A percentile compares a stretch with the other conserved stretches of the same genome.
phyloP scores from a whole-genome alignment of 2,329 filamentous ascomycete genomes.

The Fonsecaea nubica region DNA sequence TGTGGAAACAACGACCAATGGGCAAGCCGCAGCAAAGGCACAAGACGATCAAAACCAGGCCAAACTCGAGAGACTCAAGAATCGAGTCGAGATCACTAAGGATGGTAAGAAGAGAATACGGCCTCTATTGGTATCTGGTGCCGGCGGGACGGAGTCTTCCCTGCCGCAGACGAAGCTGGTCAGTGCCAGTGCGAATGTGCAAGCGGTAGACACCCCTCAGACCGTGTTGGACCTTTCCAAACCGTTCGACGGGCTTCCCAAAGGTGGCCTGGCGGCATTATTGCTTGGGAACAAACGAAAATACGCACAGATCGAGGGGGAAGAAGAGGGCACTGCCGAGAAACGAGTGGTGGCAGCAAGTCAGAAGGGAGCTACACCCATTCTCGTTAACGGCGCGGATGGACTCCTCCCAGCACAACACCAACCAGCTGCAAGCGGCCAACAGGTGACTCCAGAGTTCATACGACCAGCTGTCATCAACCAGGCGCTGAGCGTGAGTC shows the following conservation, averaged over 20 bases:
- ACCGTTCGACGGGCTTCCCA: slow-evolving; percentile 89
- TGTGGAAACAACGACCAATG: slow-evolving; percentile 37
- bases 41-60: slow-evolving; percentile 62
- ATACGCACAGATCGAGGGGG: slow-evolving; percentile 72
- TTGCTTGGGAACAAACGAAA: slow-evolving; percentile 94
- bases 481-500: slow-evolving; percentile 79
- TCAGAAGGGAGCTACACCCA: slow-evolving; percentile 72
- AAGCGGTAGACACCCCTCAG: slow-evolving; percentile 64
- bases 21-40: slow-evolving; percentile 38
- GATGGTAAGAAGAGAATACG: slow-evolving; percentile 97
- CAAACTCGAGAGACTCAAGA: slow-evolving; percentile 76
- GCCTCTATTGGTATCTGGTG: slow-evolving; percentile 87
- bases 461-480: slow-evolving; percentile 86
- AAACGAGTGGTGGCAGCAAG: slow-evolving; percentile 66
- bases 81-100: slow-evolving; percentile 91
- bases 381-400: slow-evolving; percentile 77
- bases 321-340: slow-evolving; percentile 70
- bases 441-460: slow-evolving; percentile 77
- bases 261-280: slow-evolving; percentile 83
- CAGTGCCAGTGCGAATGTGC: slow-evolving; percentile 68
- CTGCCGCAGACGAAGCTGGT: slow-evolving; percentile 87
- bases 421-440: slow-evolving; percentile 63
- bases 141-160: slow-evolving; percentile 84
- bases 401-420: slow-evolving; percentile 78
- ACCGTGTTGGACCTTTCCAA: slow-evolving; percentile 88